Evolutionary conservation across 1,284 basidiomycete genomes (phyloP).

Genomic region (Apiotrichum veenhuisii): DNA sequence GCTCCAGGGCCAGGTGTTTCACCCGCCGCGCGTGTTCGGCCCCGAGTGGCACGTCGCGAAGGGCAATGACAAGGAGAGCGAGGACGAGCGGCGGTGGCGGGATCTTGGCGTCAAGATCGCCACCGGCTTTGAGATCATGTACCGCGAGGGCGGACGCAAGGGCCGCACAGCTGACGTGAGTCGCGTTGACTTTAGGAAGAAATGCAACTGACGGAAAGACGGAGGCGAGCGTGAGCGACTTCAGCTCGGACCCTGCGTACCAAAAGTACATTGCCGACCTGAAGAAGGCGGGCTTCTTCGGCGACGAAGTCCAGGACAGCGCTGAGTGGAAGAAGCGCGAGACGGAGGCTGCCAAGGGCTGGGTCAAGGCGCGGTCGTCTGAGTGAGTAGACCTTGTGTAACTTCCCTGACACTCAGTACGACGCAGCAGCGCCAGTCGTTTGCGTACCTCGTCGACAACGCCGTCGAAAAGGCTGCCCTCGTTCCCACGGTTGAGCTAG

Average conservation of each 20-base stretch:
- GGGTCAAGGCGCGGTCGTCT: slow-evolving; percentile 59
- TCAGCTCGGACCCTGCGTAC: slow-evolving; percentile 28
- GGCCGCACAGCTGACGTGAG: slow-evolving; percentile 52
- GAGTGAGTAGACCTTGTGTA: slow-evolving; percentile 57
- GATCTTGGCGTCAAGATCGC: slow-evolving; percentile 89
- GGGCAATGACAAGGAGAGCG: slow-evolving; percentile 58
- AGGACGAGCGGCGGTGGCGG: slow-evolving; percentile 63
- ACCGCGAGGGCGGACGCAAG: slow-evolving; percentile 67
- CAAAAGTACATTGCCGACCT: slow-evolving; percentile 63
- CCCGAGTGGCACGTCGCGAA: slow-evolving; percentile 47
- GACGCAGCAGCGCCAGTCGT: slow-evolving; percentile 60
- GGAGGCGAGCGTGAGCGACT: slow-evolving; percentile 3
- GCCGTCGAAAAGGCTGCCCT: slow-evolving; percentile 53
- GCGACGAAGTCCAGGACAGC: slow-evolving; percentile 68
- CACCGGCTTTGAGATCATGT: slow-evolving; percentile 92
- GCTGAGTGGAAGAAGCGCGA: slow-evolving; percentile 69
- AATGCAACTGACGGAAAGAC: not conserved
- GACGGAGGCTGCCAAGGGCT: slow-evolving; percentile 63
- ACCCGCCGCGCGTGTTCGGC: slow-evolving; percentile 84
- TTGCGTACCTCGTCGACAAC: slow-evolving; percentile 64
- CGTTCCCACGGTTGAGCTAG: not conserved
- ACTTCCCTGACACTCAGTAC: slow-evolving; percentile 18
- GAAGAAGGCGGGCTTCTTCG: slow-evolving; percentile 66
- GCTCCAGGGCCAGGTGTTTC: slow-evolving; percentile 82
- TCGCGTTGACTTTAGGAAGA: too few relatives aligned